These are phyloP conservation scores for Pseudogymnoascus sp. DNA, from an alignment of 2,329 filamentous ascomycete species.

Conservation along the genomic window DNA sequence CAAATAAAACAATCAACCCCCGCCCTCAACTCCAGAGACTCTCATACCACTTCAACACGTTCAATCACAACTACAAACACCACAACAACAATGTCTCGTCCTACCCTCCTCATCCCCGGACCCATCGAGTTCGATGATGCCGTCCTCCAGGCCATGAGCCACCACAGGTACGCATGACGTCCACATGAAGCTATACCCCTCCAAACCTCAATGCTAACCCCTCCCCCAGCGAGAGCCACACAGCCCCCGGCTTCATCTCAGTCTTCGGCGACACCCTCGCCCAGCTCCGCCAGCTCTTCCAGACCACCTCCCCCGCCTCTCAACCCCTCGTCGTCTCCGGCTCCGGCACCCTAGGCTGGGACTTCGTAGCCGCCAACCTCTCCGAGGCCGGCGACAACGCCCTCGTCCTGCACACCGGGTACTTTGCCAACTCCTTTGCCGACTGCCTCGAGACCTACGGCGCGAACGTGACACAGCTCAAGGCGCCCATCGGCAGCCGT, in stretches of 20 bases:
- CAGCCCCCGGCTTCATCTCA: conserved; percentile 79
- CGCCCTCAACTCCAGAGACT: not conserved
- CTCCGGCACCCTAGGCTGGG: conserved; percentile 94
- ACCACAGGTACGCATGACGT: conserved; percentile 60
- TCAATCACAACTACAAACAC: not conserved
- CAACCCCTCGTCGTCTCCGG: conserved; percentile 93
- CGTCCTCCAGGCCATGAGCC: conserved; percentile 88
- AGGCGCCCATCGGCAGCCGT: conserved; percentile 77
- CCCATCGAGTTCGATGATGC: conserved; percentile 98
- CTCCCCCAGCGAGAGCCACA: conserved; percentile 75
- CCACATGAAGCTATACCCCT: not conserved
- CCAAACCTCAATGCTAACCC: conserved; percentile 14
- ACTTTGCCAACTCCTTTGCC: conserved; percentile 93
- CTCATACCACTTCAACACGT: not conserved
- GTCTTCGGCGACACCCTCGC: conserved; percentile 84
- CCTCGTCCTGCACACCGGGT: conserved; percentile 88
- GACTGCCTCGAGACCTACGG: conserved; percentile 90
- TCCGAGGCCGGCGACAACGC: conserved; percentile 83
- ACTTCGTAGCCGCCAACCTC: conserved; percentile 88
- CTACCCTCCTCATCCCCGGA: conserved; percentile 67
- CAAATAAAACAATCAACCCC: not conserved
- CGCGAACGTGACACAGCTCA: conserved; percentile 80
- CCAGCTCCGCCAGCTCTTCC: conserved; percentile 87
- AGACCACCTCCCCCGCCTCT: conserved; percentile 69
- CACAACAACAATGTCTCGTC: not conserved